Evolutionary conservation across 768 basidiomycete species (phyloP), one percentile per base, ranked within the genome.

Genomic region (Pleurotus sapidus): DNA sequence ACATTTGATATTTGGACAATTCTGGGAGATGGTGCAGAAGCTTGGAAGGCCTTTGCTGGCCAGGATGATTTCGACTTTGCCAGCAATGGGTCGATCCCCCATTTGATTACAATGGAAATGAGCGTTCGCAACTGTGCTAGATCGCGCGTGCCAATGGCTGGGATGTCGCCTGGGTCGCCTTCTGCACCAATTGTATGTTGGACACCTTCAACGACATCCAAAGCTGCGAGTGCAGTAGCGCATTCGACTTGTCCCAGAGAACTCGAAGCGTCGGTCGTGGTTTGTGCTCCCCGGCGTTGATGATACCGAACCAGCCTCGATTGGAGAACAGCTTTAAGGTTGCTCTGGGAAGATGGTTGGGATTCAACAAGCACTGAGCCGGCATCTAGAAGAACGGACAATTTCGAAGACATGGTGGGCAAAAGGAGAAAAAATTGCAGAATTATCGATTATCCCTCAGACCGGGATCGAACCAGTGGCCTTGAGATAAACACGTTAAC

Each of bases 71-170:
- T 64, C n/a, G 84, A 69, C 49, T 72, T 74, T 11, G 67, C 60
- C 39, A 88, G 72, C 3, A 87, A 65, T 3, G 81, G 81, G 12
- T 85, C 79, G 2, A 83, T 68, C 5, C 83, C 87, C 91, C 90
- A 91, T 61, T 83, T 86, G 65, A 93, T 89, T 24, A 81, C 67
- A 58, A 93, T 78, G 12, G 87, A 81, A 14, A 89, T 66, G 27
- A 92, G 74, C 0, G 84, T 87, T 20, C 85, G 80, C 1, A 93
- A 67, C 58, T 82, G 72, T 4, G 75, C 70, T 27, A 91, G 67
- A 68, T 93, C 91, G 50, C 87, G 81, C 1, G 86, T 81, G 0
- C 89, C 91, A 56, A 93, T 72, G 11, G 74, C 64, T 30, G 77
- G 76, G 38, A 51, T 57, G 5, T 64, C 43, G 56, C 40, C 56